phyloP scores from a whole-genome alignment of 345 rosid species.

The Aegle marmelos region DNA sequence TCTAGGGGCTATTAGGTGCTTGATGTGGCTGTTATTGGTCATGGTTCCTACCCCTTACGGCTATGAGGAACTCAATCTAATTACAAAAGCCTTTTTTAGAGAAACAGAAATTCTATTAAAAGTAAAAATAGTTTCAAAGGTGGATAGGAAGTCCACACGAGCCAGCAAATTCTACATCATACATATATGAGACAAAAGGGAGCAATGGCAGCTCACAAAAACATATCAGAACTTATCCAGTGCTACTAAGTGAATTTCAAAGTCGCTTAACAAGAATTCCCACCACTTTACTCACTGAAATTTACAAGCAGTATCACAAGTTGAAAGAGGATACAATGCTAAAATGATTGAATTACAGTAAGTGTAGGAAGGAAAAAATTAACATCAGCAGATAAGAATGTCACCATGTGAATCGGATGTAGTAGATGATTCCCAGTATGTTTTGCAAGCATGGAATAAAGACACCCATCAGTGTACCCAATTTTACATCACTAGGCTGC shows the following conservation, averaged over 20 bases:
- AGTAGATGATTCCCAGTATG: constrained; percentile 97
- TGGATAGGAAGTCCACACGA: background rate
- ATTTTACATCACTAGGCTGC: constrained; percentile 70
- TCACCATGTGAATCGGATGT: constrained; percentile 98
- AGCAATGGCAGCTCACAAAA: background rate
- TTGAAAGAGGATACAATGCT: background rate
- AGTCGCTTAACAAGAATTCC: background rate
- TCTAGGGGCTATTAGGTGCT: background rate
- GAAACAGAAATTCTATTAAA: background rate
- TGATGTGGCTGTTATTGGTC: background rate
- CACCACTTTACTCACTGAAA: background rate
- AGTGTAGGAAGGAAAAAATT: background rate
- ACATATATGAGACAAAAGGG: background rate
- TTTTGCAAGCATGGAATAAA: constrained; percentile 97
- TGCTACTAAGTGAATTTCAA: background rate
- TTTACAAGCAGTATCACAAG: background rate
- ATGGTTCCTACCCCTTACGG: no score
- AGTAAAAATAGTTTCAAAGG: background rate
- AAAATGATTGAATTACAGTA: background rate
- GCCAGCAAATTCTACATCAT: background rate
- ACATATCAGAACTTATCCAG: background rate
- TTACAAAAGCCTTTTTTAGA: background rate
- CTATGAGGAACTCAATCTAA: background rate
- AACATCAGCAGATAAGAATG: constrained; percentile 3
- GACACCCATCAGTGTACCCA: constrained; percentile 99